phyloP scores from a whole-genome alignment of 108 stramenopile species.

The Cyclotella choctawhatcheeana region DNA sequence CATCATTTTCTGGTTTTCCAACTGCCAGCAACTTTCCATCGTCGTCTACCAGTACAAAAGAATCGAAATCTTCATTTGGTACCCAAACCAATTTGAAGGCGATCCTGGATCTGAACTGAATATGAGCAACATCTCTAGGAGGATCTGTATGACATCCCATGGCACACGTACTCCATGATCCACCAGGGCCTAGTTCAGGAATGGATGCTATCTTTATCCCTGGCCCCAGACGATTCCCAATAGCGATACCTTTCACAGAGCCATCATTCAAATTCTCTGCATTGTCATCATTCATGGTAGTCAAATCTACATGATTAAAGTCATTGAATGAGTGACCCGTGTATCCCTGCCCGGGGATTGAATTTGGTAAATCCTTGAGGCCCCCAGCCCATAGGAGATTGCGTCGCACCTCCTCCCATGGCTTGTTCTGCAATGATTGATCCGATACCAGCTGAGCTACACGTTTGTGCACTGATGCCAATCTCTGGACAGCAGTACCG shows the following conservation, averaged over 20 bases:
- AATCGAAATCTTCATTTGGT: conserved; percentile 76
- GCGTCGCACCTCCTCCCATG: conserved; percentile 85
- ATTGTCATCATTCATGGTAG: conserved; percentile 77
- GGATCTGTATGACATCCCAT: conserved; percentile 82
- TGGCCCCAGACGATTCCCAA: conserved; percentile 78
- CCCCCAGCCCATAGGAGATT: conserved; percentile 91
- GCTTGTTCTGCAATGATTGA: conserved; percentile 48
- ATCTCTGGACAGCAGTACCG: conserved; percentile 80
- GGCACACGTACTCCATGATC: conserved; percentile 88
- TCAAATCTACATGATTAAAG: conserved; percentile 92
- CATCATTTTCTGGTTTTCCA: conserved; percentile 54
- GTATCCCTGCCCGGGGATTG: conserved; percentile 85
- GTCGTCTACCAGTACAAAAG: conserved; percentile 91
- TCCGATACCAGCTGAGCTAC: conserved; percentile 59
- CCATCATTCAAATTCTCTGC: conserved; percentile 86
- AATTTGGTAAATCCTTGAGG: conserved; percentile 71
- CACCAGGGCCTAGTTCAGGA: conserved; percentile 89
- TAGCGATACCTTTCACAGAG: conserved; percentile 73
- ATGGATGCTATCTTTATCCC: conserved; percentile 85
- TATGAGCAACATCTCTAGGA: conserved; percentile 90
- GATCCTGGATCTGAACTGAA: conserved; percentile 87
- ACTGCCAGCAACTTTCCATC: conserved; percentile 59
- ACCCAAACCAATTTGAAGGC: conserved; percentile 94
- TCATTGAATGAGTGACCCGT: conserved; percentile 94
- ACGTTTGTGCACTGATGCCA: conserved; percentile 66